These are phyloP conservation scores for Pseudoneurospora amorphoporcata DNA, from an alignment of 495 filamentous ascomycete genomes.

Conservation along the genomic window DNA sequence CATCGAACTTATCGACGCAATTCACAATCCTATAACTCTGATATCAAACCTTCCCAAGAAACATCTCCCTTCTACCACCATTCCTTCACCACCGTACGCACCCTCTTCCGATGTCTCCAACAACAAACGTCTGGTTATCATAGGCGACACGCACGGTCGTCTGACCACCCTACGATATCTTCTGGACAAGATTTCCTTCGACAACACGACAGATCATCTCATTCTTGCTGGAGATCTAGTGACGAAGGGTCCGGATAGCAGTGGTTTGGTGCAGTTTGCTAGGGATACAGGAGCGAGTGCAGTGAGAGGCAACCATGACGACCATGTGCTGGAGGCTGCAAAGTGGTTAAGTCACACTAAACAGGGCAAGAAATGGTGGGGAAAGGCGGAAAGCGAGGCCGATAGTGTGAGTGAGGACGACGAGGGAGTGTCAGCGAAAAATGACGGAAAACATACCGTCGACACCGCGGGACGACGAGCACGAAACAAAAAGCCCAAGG, in stretches of 20 bases:
- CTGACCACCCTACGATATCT: constrained; percentile 53
- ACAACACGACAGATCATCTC: constrained; percentile 57
- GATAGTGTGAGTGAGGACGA: constrained; percentile 6
- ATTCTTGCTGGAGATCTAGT: constrained; percentile 78
- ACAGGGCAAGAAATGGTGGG: neutral
- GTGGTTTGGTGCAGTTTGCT: constrained; percentile 66
- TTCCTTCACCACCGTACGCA: neutral
- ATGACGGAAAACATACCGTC: neutral
- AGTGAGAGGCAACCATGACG: constrained; percentile 91
- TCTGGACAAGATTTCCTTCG: constrained; percentile 56
- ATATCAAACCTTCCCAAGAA: constrained; percentile 26
- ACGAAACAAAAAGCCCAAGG: constrained; percentile 13
- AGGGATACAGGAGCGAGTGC: constrained; percentile 58
- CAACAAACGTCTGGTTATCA: constrained; percentile 48
- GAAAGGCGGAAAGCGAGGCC: neutral
- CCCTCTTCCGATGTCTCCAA: neutral
- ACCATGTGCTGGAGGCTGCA: constrained; percentile 48
- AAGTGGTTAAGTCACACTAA: neutral
- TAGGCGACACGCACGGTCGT: constrained; percentile 91
- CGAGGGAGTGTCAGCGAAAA: constrained; percentile 5
- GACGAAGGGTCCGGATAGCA: constrained; percentile 77
- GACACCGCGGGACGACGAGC: neutral
- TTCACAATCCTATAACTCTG: constrained; percentile 10
- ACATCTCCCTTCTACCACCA: constrained; percentile 17
- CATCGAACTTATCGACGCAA: neutral